These are phyloP conservation scores for Silene coronaria DNA, from an alignment of 179 eudicot species.

Conservation along the genomic window DNA sequence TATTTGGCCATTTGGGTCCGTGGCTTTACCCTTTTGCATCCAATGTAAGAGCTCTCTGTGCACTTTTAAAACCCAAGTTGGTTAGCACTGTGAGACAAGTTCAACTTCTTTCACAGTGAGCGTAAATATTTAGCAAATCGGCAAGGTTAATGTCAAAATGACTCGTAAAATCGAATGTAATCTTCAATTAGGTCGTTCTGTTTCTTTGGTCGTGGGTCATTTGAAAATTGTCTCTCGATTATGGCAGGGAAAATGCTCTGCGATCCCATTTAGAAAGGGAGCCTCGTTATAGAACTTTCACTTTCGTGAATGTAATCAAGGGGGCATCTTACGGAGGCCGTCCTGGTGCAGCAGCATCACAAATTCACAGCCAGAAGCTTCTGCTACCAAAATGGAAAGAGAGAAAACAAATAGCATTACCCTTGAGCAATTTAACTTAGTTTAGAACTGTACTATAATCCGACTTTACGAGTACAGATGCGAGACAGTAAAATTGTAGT, in stretches of 20 bases:
- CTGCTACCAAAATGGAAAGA: constrained; percentile 23
- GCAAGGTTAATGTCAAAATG: background rate
- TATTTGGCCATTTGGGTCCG: background rate
- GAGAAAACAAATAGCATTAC: background rate
- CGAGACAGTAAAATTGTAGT: background rate
- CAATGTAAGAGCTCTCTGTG: constrained; percentile 12
- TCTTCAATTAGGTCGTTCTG: background rate
- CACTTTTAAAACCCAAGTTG: constrained; percentile 25
- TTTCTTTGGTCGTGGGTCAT: background rate
- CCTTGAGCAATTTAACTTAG: background rate
- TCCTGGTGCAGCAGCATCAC: constrained; percentile 21
- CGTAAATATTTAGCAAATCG: background rate
- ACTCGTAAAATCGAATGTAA: background rate
- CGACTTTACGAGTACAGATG: constrained; percentile 2
- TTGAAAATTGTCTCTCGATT: background rate
- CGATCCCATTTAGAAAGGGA: too few species aligned
- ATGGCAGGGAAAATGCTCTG: too few species aligned
- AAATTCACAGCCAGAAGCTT: constrained; percentile 23
- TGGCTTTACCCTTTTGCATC: constrained; percentile 1
- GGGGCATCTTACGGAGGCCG: constrained; percentile 24
- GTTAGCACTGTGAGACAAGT: constrained; percentile 13
- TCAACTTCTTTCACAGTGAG: too few species aligned
- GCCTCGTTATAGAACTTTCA: too few species aligned
- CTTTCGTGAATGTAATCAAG: too few species aligned
- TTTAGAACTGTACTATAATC: too few species aligned